Base-by-base conservation (phyloP, 2,329 filamentous ascomycete species). In the Diaporthe ilicicola region DNA sequence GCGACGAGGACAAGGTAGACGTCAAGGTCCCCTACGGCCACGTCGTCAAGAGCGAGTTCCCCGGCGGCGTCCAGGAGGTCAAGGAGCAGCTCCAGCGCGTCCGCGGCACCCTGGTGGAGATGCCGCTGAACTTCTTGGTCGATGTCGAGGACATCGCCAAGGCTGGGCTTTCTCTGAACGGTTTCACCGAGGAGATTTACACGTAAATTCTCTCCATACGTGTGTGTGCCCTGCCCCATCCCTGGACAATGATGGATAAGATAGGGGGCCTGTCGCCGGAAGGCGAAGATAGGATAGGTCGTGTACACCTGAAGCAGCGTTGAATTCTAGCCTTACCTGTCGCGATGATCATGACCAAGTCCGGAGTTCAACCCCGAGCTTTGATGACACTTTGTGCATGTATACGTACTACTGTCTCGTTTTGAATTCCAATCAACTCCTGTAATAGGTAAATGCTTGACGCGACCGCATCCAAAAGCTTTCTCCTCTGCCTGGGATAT, bases 61-160 rank as follows among this genome's bases (percentile, higher is more conserved):
- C 88, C 0, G 88, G 91, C 74, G 93, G 95, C 9, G 90, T 91
- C 54, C 84, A 84, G n/a, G 91, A 93, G 79, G 85, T 94, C 71
- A 94, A 94, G 83, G 89, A 91, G 64, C 87, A 90, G 82, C 82
- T 95, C 68, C 85, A 86, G 69, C 86, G 88, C 67, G 85, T 95
- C 48, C 87, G 90, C 72, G 93, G 93, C 2, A 93, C 88, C 10
- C 81, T 94, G 55, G 92, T 98, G 9, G 93, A 97, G 85, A 98
- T 98, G 95, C 94, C 94, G 34, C 84, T 98, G 75, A 85, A 94
- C 74, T 98, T 98, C 84, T 84, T 97, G 79, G 91, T 92, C 76
- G 92, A 94, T 42, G 88, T 89, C 10, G 89, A 94, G 76, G 94
- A 98, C 79, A 91, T 98, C 80, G 95, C 95, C 4, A 91, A 94